These are phyloP conservation scores for Neofusicoccum laricinum DNA, from an alignment of 2,329 filamentous ascomycete genomes.

Conservation along the genomic window DNA sequence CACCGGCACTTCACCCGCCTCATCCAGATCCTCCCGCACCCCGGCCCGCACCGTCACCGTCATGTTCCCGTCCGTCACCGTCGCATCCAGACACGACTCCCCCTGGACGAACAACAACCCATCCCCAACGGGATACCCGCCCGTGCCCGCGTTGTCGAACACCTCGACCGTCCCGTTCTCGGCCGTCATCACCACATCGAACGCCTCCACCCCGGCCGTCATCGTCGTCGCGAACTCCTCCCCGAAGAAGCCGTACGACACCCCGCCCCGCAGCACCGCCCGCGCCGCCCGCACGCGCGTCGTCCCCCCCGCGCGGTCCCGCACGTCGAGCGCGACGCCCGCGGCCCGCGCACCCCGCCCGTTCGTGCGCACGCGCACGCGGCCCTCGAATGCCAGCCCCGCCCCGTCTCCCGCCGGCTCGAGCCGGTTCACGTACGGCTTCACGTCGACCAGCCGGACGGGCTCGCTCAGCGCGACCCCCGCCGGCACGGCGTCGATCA, in stretches of 20 bases:
- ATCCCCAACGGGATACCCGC: background rate
- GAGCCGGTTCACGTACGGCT: background rate
- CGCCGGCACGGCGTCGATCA: slow-evolving; percentile 6
- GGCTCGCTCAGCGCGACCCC: background rate
- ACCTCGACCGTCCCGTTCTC: background rate
- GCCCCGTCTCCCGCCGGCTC: background rate
- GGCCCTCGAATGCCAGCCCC: background rate
- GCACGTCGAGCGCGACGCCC: background rate
- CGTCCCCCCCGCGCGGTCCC: background rate
- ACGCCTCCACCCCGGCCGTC: background rate
- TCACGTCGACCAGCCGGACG: background rate
- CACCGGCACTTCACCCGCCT: background rate
- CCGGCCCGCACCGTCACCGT: background rate
- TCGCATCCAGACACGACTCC: background rate
- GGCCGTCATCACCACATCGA: background rate
- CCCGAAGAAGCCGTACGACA: background rate
- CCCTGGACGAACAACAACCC: background rate
- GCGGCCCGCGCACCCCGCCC: background rate
- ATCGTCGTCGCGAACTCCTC: background rate
- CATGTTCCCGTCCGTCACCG: background rate
- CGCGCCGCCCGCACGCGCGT: background rate
- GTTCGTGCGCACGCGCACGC: background rate
- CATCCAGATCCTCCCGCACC: background rate
- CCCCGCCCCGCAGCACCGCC: background rate
- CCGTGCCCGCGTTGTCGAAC: background rate